Base-by-base conservation (phyloP, 768 basidiomycete species). In the Phlebiopsis gigantea region DNA sequence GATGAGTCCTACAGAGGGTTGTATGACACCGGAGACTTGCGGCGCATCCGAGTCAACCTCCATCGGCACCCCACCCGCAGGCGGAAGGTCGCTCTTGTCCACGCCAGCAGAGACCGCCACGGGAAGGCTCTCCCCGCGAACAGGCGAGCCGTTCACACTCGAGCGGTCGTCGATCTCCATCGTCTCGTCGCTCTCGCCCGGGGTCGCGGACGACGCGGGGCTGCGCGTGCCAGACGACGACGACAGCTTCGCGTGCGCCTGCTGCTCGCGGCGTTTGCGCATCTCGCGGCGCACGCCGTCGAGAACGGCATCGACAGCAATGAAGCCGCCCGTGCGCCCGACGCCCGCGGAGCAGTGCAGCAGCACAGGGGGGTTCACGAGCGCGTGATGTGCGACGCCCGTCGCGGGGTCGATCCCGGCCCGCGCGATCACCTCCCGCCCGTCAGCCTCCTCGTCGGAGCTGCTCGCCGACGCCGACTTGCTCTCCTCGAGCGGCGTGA, bases 311-410 rank as follows among this genome's bases (percentile, higher is more conserved):
- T 93, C 91, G 1, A 96, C 82, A 7, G 90, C 84, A 65, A 98
- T 93, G 69, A 92, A 98, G 24, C 89, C 90, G 21, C 96, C 96
- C 0, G 96, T 98, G 42, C 96, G 80, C 0, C 96, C 96, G 5
- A 97, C 93, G 19, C 96, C 96, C 0, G 96, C 96, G 28, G 92
- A 94, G 67, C 95, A 95, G 68, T 95, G 93, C 61, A 95, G 69
- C 46, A 95, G 67, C 26, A 93, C 80, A 0, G 90, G 90, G 21
- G 79, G 71, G 52, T 77, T 72, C 14, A 77, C 79, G 49, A 78
- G 61, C 5, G 81, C 79, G 59, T 79, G 80, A 53, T 75, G 68
- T 17, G 80, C 77, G 50, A 88, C 72, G 0, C 87, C 88, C 0
- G 77, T 82, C 56, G 71, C 71, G 17, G 72, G 64, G 55, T 88